A percentile compares a stretch with the other conserved stretches of the same genome.
These are phyloP conservation scores for Didymella arachidicola DNA, from an alignment of 2,329 filamentous ascomycete species.

Conservation along the genomic window DNA sequence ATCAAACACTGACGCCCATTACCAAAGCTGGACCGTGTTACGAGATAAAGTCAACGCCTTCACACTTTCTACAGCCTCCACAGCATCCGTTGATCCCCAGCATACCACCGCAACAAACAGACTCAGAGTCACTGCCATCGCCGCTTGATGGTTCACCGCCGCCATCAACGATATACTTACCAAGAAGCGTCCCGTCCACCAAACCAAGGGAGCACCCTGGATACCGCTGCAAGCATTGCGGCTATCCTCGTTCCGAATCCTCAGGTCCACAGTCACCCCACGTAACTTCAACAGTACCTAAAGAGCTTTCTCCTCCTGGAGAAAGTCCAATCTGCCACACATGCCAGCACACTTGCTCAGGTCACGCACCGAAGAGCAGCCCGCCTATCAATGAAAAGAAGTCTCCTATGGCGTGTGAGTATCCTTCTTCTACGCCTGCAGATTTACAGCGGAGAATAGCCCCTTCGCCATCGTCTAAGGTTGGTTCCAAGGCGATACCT, in stretches of 20 bases:
- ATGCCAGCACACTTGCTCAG: neutral
- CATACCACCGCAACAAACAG: neutral
- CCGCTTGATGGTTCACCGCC: slow-evolving; percentile 13
- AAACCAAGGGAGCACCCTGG: neutral
- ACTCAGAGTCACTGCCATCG: slow-evolving; percentile 1
- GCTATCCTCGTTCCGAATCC: neutral
- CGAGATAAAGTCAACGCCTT: neutral
- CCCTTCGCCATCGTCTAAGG: neutral
- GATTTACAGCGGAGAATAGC: neutral
- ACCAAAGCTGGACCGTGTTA: neutral
- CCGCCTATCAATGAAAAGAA: neutral
- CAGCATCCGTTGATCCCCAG: neutral
- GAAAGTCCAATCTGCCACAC: neutral
- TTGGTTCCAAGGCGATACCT: neutral
- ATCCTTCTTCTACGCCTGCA: neutral
- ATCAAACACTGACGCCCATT: neutral
- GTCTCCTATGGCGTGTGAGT: neutral
- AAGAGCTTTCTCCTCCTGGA: neutral
- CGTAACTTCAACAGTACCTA: neutral
- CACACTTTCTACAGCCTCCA: neutral
- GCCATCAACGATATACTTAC: neutral
- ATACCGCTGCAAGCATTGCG: neutral
- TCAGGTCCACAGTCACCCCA: neutral
- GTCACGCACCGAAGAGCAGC: neutral
- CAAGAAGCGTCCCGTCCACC: neutral